phyloP scores from a whole-genome alignment of 306 rosid species.

The Rosa persica region DNA sequence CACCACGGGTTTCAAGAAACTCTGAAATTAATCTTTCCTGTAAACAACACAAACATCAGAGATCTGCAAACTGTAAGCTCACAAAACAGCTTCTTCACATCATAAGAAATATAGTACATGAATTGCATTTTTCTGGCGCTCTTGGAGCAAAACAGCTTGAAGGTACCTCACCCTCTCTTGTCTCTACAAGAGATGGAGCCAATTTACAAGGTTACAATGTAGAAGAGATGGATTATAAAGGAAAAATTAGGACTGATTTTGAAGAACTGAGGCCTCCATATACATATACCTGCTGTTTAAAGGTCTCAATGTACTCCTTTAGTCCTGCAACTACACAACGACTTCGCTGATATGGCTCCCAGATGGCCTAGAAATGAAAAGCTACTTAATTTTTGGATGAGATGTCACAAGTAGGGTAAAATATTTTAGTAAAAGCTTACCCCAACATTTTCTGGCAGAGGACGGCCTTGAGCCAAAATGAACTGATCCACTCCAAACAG shows the following conservation, averaged over 20 bases:
- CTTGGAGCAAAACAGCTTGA: neutral
- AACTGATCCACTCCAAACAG: constrained; percentile 20
- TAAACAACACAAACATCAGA: neutral
- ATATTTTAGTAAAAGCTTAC: neutral
- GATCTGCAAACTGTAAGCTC: neutral
- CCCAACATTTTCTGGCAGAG: constrained; percentile 16
- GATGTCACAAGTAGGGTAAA: neutral
- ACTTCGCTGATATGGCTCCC: constrained; percentile 22
- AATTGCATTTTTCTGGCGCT: neutral
- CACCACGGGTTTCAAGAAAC: neutral
- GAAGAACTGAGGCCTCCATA: neutral
- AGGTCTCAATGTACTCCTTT: neutral
- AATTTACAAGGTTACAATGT: neutral
- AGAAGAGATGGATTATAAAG: neutral
- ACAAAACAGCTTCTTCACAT: neutral
- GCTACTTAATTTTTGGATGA: neutral
- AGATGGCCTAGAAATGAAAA: neutral
- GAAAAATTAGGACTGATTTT: neutral
- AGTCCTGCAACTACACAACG: constrained; percentile 9
- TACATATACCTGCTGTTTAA: neutral
- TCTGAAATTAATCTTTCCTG: neutral
- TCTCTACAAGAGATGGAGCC: neutral
- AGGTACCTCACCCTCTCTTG: neutral
- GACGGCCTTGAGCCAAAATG: constrained; percentile 17
- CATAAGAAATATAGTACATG: neutral